Evolutionary conservation across 805 yeast species (phyloP).

Genomic region (Wickerhamiella sorbophila): DNA sequence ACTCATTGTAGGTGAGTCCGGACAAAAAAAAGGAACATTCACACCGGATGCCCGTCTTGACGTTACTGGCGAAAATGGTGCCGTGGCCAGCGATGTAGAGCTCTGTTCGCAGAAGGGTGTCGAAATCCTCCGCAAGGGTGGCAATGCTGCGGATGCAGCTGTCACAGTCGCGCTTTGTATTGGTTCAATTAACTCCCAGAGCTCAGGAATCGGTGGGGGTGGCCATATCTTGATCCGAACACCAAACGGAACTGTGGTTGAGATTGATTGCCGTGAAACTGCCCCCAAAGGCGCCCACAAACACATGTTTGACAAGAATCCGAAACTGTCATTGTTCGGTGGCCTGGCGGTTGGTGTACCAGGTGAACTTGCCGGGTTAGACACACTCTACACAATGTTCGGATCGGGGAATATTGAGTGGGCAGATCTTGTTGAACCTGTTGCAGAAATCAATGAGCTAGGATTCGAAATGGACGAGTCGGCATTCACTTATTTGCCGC

Average conservation of each 20-base stretch:
- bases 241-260: conserved; percentile 35
- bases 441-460: conserved; percentile 42
- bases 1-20: background rate
- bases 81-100: conserved; percentile 55
- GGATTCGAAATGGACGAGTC: conserved; percentile 39
- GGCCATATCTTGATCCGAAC: conserved; percentile 46
- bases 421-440: conserved; percentile 63
- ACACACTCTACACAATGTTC: conserved; percentile 41
- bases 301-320: conserved; percentile 45
- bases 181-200: conserved; percentile 69
- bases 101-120: conserved; percentile 51
- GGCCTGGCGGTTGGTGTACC: conserved; percentile 87
- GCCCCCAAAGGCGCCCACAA: conserved; percentile 55
- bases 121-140: conserved; percentile 36
- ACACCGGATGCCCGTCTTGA: conserved; percentile 12
- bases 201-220: conserved; percentile 91
- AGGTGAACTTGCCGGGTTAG: conserved; percentile 81
- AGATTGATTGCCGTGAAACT: conserved; percentile 77
- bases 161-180: conserved; percentile 79
- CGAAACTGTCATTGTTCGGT: conserved; percentile 46
- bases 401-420: conserved; percentile 63
- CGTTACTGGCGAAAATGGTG: conserved; percentile 31
- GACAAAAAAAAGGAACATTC: conserved; percentile 17
- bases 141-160: conserved; percentile 90
- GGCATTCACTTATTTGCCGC: background rate